Base-by-base conservation (phyloP, 169 alveolate genomes). In the Theileria orientalis region DNA sequence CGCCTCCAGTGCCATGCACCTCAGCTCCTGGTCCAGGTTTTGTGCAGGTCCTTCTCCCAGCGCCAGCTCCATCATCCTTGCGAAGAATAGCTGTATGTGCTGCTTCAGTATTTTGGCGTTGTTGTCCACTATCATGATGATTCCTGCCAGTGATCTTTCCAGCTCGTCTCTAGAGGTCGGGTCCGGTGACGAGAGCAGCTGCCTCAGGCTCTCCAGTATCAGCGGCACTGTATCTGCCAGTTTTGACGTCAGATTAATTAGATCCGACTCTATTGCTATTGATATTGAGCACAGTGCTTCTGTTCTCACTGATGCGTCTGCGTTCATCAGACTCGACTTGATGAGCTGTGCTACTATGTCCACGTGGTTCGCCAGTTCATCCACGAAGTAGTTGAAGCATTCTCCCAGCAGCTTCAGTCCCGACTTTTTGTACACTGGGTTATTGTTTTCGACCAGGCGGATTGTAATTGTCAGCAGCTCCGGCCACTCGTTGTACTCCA, bases 341-440 rank as follows among this genome's bases (percentile, higher is more conserved):
- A 86, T 72, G 19, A 88, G 62, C 19, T 77, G 71, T 0, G 83
- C 59, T 14, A 88, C 82, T 9, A 66, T 41, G 35, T 67, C 76
- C 29, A 74, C 69, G 44, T 84, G 86, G 27, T 74, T 75, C 35
- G 79, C 74, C 23, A 88, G 66, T 35, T 88, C 89, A 40, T 84
- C 86, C 21, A 76, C 87, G 30, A 88, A 84, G 54, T 63, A 80
- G 1, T 35, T 13, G 47, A 72, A 80, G 27, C 90, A 76, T 14
- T 88, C 93, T 27, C 91, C 91, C 69, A 88, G 66, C 27, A 88
- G 76, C 62, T 84, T 83, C 69, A 80, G 78, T 7, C 93, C 93
- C 57, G 92, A 82, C 25, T 84, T 88, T 57, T 78, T 69, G 78
- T 84, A 77, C 30, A 76, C 75, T 14, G 83, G 85, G 52, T 88